A percentile compares a stretch with the other conserved stretches of the same genome.
Evolutionary conservation across 768 basidiomycete species (phyloP).

Genomic region (Termitomyces sp.): DNA sequence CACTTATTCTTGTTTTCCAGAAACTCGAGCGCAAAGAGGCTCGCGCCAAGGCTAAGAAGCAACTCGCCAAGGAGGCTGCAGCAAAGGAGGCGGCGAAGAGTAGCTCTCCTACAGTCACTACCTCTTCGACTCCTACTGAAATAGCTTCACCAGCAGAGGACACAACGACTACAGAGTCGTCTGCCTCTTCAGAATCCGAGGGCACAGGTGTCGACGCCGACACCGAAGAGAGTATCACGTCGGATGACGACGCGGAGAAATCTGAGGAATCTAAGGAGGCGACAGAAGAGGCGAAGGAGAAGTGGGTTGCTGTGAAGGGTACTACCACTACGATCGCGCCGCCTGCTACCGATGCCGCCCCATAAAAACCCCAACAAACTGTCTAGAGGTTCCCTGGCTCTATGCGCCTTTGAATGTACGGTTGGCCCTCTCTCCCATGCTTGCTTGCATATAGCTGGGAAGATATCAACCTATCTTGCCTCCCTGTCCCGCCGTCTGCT

Average conservation of each 20-base stretch:
- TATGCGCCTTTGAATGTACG: constrained; percentile 3
- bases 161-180: constrained; percentile 25
- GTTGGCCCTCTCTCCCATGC: background rate
- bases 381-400: constrained; percentile 6
- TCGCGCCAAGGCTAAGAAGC: constrained; percentile 54
- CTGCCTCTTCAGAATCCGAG: constrained; percentile 48
- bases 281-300: constrained; percentile 60
- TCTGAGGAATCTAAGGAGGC: constrained; percentile 27
- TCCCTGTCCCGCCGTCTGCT: constrained; percentile 14
- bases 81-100: constrained; percentile 27
- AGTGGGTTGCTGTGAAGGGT: constrained; percentile 76
- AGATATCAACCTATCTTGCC: constrained; percentile 5
- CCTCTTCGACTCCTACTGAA: constrained; percentile 33
- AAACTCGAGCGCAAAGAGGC: constrained; percentile 54
- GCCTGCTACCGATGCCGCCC: constrained; percentile 18
- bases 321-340: constrained; percentile 24
- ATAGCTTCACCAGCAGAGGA: constrained; percentile 19
- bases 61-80: constrained; percentile 12
- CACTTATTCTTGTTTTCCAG: constrained; percentile 24
- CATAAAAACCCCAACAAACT: constrained; percentile 8
- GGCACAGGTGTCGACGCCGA: constrained; percentile 68
- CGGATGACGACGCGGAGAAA: constrained; percentile 66
- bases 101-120: constrained; percentile 30
- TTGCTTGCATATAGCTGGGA: background rate
- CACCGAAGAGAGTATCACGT: constrained; percentile 72